Conservation (phyloP, 106 monocot genomes). For the Hemerocallis citrina region DNA sequence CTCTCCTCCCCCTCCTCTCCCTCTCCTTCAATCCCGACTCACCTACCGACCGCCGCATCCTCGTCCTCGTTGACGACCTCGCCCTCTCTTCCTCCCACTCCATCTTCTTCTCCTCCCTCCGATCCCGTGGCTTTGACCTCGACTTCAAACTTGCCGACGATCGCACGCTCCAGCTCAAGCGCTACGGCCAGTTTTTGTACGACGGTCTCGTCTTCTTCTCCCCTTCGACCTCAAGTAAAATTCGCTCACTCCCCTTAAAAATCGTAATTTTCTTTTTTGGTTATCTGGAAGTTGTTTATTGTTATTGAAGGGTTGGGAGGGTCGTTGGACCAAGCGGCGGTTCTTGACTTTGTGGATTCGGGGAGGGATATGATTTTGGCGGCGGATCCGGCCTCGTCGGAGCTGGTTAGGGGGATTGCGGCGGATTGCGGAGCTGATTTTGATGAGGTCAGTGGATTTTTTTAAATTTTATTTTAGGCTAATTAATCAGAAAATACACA, state of each 20-base stretch:
- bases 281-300: no score
- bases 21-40: constrained; percentile 31
- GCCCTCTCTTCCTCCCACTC: constrained; percentile 85
- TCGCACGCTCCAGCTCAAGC: constrained; percentile 54
- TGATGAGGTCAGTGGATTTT: constrained; percentile 58
- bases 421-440: constrained; percentile 91
- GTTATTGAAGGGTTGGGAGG: constrained; percentile 73
- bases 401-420: constrained; percentile 76
- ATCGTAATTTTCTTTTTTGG: background rate
- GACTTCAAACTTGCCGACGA: constrained; percentile 80
- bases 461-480: no score
- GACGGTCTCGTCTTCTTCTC: constrained; percentile 75
- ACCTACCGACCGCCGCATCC: constrained; percentile 57
- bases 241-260: background rate
- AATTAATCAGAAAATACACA: no score
- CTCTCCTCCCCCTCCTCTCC: constrained; percentile 3
- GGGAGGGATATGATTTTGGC: constrained; percentile 84
- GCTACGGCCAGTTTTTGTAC: constrained; percentile 80
- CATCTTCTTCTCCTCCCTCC: constrained; percentile 65
- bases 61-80: constrained; percentile 95
- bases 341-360: constrained; percentile 84
- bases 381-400: constrained; percentile 62
- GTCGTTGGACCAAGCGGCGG: constrained; percentile 50
- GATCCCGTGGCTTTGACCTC: constrained; percentile 65
- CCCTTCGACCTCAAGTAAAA: constrained; percentile 55